Percentiles rank a stretch among this genome's conserved stretches.
Conservation (phyloP, 2,329 filamentous ascomycete genomes). For the Cladorrhinum sp. region DNA sequence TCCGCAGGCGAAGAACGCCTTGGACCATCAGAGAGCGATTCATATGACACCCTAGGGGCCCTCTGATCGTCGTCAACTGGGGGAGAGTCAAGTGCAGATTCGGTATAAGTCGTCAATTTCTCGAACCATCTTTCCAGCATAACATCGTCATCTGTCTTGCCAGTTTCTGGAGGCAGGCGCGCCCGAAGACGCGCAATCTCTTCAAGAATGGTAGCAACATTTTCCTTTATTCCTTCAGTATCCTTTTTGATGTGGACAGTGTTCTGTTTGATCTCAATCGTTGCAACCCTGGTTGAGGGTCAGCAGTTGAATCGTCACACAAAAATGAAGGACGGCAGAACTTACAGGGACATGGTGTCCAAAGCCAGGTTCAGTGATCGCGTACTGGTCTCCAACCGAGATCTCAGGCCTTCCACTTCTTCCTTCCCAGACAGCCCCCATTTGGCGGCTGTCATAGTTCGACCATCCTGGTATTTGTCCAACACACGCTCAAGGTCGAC, state of each 20-base stretch:
- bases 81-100: neutral
- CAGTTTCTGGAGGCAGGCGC: neutral
- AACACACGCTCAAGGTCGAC: neutral
- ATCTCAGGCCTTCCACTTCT: conserved; percentile 1
- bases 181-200: conserved; percentile 3
- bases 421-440: conserved; percentile 2
- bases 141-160: neutral
- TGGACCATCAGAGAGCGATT: too few species aligned
- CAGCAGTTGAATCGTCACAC: neutral
- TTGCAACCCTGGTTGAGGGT: neutral
- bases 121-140: conserved; percentile 5
- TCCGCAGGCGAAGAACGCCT: too few species aligned
- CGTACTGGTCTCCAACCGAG: conserved; percentile 5
- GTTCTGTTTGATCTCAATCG: neutral
- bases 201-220: conserved; percentile 1
- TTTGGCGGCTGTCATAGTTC: neutral
- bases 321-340: neutral
- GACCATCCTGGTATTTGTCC: conserved; percentile 1
- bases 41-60: too few species aligned
- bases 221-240: conserved; percentile 2
- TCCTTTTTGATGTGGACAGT: neutral
- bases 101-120: conserved; percentile 3
- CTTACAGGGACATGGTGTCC: conserved; percentile 6
- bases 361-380: conserved; percentile 1
- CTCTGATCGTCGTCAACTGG: neutral